Evolutionary conservation across 352 stramenopile species (phyloP).

Genomic region (Phytopythium delawarense): DNA sequence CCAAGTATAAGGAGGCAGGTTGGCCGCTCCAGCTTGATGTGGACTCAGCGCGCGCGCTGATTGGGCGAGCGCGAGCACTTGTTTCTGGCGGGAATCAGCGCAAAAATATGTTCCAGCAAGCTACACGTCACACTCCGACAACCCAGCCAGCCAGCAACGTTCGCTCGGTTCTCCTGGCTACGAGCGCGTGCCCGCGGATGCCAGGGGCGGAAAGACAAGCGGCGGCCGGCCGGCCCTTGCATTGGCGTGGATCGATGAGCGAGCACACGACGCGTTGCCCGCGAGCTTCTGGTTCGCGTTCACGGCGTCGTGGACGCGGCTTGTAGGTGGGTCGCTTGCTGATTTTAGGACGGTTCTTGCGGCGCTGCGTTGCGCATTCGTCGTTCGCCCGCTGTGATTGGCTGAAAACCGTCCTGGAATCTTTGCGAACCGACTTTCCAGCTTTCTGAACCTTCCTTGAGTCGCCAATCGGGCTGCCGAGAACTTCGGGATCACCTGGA

Average conservation of each 20-base stretch:
- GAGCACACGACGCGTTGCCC: too few relatives aligned
- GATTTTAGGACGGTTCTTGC: background rate
- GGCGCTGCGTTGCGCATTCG: constrained; percentile 6
- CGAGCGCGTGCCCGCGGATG: too few relatives aligned
- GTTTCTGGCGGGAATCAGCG: background rate
- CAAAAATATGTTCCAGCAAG: background rate
- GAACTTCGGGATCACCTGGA: background rate
- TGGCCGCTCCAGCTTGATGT: background rate
- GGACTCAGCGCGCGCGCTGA: background rate
- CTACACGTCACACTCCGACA: background rate
- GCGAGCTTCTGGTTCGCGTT: too few relatives aligned
- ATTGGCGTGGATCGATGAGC: too few relatives aligned
- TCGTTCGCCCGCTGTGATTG: background rate
- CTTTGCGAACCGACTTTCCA: background rate
- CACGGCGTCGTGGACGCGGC: too few relatives aligned
- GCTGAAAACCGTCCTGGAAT: background rate
- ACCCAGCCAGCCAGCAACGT: background rate
- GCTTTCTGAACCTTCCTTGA: background rate
- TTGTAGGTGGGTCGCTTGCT: background rate
- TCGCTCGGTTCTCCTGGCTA: background rate
- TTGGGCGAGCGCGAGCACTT: background rate
- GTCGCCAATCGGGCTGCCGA: background rate
- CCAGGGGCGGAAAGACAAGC: too few relatives aligned
- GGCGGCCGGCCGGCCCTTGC: too few relatives aligned
- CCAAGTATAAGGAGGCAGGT: background rate